Percentiles rank a stretch among this genome's conserved stretches.
Evolutionary conservation across 768 basidiomycete species (phyloP).

Genomic region (Steccherinum ochraceum): DNA sequence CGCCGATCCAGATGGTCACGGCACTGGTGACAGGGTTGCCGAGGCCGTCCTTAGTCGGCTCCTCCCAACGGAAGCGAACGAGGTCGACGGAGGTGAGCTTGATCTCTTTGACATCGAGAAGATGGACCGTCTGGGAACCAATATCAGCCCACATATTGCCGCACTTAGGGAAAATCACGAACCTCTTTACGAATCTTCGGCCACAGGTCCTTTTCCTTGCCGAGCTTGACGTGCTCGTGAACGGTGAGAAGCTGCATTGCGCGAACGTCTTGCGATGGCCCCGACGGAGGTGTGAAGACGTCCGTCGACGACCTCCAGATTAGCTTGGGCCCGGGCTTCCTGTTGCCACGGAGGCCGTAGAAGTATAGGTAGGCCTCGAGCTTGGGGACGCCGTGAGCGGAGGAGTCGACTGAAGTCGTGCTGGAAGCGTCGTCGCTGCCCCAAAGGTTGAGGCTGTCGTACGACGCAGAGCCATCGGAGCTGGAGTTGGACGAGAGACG

Average conservation of each 20-base stretch:
- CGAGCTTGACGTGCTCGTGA: constrained; percentile 11
- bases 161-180: constrained; percentile 16
- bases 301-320: constrained; percentile 16
- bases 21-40: constrained; percentile 10
- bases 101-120: constrained; percentile 9
- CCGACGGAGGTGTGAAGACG: constrained; percentile 11
- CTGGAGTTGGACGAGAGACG: neutral
- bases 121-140: constrained; percentile 12
- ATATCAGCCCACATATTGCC: constrained; percentile 12
- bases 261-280: constrained; percentile 13
- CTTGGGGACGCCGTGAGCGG: constrained; percentile 15
- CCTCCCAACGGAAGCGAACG: constrained; percentile 12
- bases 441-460: neutral
- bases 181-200: constrained; percentile 15
- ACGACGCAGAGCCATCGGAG: neutral
- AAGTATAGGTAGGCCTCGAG: constrained; percentile 19
- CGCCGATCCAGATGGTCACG: constrained; percentile 22
- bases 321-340: constrained; percentile 14
- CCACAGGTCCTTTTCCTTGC: constrained; percentile 15
- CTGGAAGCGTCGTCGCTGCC: constrained; percentile 4
- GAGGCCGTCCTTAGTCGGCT: constrained; percentile 5
- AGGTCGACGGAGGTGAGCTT: constrained; percentile 10
- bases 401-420: constrained; percentile 3
- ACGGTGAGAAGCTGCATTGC: constrained; percentile 17
- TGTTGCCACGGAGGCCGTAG: constrained; percentile 9